Evolutionary conservation across 306 rosid species (phyloP).

Genomic region (Malus asiatica): DNA sequence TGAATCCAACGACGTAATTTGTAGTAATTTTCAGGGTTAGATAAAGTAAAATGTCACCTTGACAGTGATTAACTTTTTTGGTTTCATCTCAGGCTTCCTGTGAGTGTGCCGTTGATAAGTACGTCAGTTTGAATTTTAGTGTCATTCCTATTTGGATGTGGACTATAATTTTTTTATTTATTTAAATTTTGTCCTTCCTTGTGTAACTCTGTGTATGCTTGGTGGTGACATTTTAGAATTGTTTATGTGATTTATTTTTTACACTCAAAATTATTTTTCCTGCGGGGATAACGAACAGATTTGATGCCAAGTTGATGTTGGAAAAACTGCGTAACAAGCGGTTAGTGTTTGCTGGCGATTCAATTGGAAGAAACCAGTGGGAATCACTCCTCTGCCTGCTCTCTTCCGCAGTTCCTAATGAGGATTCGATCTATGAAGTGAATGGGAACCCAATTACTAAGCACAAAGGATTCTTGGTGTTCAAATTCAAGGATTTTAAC

Average conservation of each 20-base stretch:
- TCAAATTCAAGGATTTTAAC: conserved; percentile 65
- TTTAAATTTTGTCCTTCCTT: not conserved
- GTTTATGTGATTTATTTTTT: not conserved
- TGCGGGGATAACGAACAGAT: conserved; percentile 29
- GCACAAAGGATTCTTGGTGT: conserved; percentile 82
- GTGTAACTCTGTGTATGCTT: conserved; percentile 2
- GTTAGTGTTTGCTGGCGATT: conserved; percentile 75
- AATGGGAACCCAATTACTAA: conserved; percentile 88
- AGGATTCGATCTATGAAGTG: conserved; percentile 76
- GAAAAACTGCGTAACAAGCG: conserved; percentile 61
- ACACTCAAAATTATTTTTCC: not conserved
- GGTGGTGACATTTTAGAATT: not conserved
- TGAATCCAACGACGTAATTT: too few relatives aligned
- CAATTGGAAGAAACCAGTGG: conserved; percentile 94
- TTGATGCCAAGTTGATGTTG: conserved; percentile 64
- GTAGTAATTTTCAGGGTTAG: too few relatives aligned
- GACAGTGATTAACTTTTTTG: too few relatives aligned
- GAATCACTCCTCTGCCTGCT: conserved; percentile 86
- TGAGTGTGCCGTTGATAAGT: too few relatives aligned
- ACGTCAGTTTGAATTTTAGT: too few relatives aligned
- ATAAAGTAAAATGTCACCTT: too few relatives aligned
- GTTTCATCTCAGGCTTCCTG: too few relatives aligned
- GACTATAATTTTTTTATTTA: too few relatives aligned
- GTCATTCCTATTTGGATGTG: too few relatives aligned
- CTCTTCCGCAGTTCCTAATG: conserved; percentile 52